Evolutionary conservation across 2,329 filamentous ascomycete genomes (phyloP).

Genomic region (Pseudogymnoascus destructans): DNA sequence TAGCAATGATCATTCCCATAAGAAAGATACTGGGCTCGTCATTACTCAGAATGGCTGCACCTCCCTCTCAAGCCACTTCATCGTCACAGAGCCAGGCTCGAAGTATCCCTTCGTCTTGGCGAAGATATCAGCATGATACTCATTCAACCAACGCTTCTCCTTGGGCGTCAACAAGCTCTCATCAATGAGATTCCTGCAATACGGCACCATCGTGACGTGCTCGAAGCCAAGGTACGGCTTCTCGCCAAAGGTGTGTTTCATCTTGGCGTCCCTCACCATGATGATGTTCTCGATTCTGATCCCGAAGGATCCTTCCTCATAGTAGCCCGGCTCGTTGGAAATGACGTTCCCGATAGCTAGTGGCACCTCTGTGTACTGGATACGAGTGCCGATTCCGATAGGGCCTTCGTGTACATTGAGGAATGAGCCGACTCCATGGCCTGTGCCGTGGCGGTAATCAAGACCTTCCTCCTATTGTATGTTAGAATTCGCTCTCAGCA

Average conservation of each 20-base stretch:
- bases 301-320: slow-evolving; percentile 88
- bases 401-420: slow-evolving; percentile 96
- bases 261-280: slow-evolving; percentile 79
- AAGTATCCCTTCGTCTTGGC: slow-evolving; percentile 73
- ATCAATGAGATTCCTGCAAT: slow-evolving; percentile 82
- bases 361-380: slow-evolving; percentile 83
- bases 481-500: slow-evolving; percentile 10
- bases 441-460: slow-evolving; percentile 92
- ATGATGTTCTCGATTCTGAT: slow-evolving; percentile 95
- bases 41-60: slow-evolving; percentile 42
- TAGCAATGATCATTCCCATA: not conserved
- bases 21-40: not conserved
- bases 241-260: slow-evolving; percentile 77
- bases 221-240: slow-evolving; percentile 93
- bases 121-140: slow-evolving; percentile 68
- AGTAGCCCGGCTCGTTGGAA: slow-evolving; percentile 93
- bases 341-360: slow-evolving; percentile 87
- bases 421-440: slow-evolving; percentile 89
- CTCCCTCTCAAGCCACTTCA: slow-evolving; percentile 76
- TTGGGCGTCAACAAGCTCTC: slow-evolving; percentile 51
- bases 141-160: slow-evolving; percentile 80
- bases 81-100: slow-evolving; percentile 54
- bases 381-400: slow-evolving; percentile 85
- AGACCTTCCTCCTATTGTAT: slow-evolving; percentile 52
- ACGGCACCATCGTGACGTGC: slow-evolving; percentile 92